These are phyloP conservation scores for Salisapilia sapeloensis DNA, from an alignment of 352 stramenopile species.

Conservation along the genomic window DNA sequence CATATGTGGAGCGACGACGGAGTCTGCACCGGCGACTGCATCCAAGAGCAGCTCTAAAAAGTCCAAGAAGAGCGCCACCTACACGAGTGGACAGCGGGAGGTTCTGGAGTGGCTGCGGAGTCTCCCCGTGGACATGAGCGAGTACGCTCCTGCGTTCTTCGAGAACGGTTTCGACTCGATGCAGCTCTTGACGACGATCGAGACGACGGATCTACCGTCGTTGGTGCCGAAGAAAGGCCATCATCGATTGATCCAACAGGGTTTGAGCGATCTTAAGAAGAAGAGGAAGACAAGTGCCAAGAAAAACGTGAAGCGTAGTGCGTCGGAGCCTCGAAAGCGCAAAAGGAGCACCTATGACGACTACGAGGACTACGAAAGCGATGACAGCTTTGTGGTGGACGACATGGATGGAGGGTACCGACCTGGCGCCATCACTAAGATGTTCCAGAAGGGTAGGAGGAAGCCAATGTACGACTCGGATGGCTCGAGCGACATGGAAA, in stretches of 20 bases:
- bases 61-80: conserved; percentile 15
- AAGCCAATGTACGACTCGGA: conserved; percentile 57
- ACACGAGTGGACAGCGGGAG: conserved; percentile 55
- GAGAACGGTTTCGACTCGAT: conserved; percentile 81
- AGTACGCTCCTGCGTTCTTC: conserved; percentile 71
- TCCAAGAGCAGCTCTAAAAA: conserved; percentile 7
- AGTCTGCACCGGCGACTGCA: conserved; percentile 1
- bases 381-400: conserved; percentile 78
- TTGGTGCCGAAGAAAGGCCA: conserved; percentile 74
- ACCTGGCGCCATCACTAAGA: conserved; percentile 54
- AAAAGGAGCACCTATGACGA: conserved; percentile 17
- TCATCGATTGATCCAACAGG: conserved; percentile 67
- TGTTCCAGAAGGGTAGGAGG: conserved; percentile 65
- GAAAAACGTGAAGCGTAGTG: no score
- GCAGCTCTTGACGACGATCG: conserved; percentile 63
- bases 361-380: conserved; percentile 73
- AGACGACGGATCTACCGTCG: conserved; percentile 40
- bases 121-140: conserved; percentile 70
- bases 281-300: conserved; percentile 35
- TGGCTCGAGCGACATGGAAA: conserved; percentile 74
- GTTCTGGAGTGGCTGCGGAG: conserved; percentile 60
- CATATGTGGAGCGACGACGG: conserved; percentile 29
- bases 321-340: no score
- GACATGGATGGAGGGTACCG: conserved; percentile 62
- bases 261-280: conserved; percentile 48